Conservation (phyloP, 306 rosid species). For the Phaseolus lunatus region DNA sequence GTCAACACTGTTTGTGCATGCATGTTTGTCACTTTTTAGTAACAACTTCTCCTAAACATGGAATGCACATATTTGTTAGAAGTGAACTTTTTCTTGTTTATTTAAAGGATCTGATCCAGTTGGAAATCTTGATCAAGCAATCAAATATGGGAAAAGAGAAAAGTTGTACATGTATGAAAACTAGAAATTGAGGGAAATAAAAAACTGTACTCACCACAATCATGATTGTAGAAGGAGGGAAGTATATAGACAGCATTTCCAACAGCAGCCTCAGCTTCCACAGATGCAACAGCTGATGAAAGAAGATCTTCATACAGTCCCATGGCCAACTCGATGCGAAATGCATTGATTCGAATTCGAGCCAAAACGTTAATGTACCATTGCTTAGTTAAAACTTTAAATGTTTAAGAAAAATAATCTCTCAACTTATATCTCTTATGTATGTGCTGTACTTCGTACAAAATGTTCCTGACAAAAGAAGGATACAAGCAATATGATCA, state of each 20-base stretch:
- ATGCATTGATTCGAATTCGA: slow-evolving; percentile 87
- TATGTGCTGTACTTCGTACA: slow-evolving; percentile 42
- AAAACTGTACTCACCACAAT: slow-evolving; percentile 68
- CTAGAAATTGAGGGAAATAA: slow-evolving; percentile 17
- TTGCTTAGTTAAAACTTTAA: slow-evolving; percentile 77
- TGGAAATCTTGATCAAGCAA: slow-evolving; percentile 22
- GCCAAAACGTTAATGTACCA: slow-evolving; percentile 80
- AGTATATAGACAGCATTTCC: slow-evolving; percentile 92
- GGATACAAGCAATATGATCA: slow-evolving; percentile 85
- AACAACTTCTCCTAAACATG: slow-evolving; percentile 11
- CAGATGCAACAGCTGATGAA: slow-evolving; percentile 70
- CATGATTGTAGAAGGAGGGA: slow-evolving; percentile 93
- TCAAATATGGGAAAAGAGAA: background rate
- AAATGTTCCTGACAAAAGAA: slow-evolving; percentile 37
- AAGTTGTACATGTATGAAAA: slow-evolving; percentile 4
- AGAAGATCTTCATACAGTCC: slow-evolving; percentile 78
- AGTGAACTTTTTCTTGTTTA: background rate
- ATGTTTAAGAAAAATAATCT: slow-evolving; percentile 60
- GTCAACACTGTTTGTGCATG: background rate
- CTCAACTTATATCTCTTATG: slow-evolving; percentile 12
- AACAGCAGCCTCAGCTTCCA: slow-evolving; percentile 82
- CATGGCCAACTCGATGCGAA: slow-evolving; percentile 78
- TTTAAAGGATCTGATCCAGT: slow-evolving; percentile 12
- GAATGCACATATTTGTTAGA: slow-evolving; percentile 20
- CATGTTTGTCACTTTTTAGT: background rate